A percentile compares a stretch with the other conserved stretches of the same genome.
Conservation (phyloP, 176 grass and related monocot genomes). For the Rhynchospora pubera region DNA sequence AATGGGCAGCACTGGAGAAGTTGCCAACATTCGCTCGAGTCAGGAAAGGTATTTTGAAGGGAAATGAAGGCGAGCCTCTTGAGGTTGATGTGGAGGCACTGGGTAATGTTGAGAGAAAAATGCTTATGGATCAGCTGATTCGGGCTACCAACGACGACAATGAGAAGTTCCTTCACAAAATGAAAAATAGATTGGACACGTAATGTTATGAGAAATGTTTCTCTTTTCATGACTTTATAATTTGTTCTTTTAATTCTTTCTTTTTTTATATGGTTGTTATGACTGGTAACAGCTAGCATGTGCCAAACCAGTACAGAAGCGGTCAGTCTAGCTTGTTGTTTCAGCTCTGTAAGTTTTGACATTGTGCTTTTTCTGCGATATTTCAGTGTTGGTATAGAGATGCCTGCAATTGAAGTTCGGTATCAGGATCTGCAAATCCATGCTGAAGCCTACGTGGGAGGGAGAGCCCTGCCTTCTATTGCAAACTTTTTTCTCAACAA, state of each 20-base stretch:
- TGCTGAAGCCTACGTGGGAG: slow-evolving; percentile 79
- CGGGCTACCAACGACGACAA: slow-evolving; percentile 45
- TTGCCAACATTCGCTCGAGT: slow-evolving; percentile 39
- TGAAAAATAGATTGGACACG: slow-evolving; percentile 77
- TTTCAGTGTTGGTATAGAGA: slow-evolving; percentile 69
- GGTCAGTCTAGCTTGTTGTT: neutral
- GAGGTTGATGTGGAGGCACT: slow-evolving; percentile 65
- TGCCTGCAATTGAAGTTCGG: slow-evolving; percentile 89
- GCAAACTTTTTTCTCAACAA: slow-evolving; percentile 92
- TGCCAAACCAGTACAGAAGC: too few species aligned
- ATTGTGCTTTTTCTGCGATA: neutral
- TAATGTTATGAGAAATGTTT: slow-evolving; percentile 21
- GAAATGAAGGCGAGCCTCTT: neutral
- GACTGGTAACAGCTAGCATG: too few species aligned
- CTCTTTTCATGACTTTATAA: neutral
- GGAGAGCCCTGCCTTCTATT: slow-evolving; percentile 85
- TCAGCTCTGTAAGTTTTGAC: neutral
- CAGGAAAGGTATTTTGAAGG: slow-evolving; percentile 22
- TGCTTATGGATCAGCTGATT: slow-evolving; percentile 68
- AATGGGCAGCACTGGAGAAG: slow-evolving; percentile 42
- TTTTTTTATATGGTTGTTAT: neutral
- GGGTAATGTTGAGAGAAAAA: slow-evolving; percentile 56
- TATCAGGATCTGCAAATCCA: slow-evolving; percentile 75
- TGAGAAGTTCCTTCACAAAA: slow-evolving; percentile 74
- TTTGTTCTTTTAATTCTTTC: neutral